Conservation (phyloP, 495 filamentous ascomycete species). For the Neurospora cerealis region DNA sequence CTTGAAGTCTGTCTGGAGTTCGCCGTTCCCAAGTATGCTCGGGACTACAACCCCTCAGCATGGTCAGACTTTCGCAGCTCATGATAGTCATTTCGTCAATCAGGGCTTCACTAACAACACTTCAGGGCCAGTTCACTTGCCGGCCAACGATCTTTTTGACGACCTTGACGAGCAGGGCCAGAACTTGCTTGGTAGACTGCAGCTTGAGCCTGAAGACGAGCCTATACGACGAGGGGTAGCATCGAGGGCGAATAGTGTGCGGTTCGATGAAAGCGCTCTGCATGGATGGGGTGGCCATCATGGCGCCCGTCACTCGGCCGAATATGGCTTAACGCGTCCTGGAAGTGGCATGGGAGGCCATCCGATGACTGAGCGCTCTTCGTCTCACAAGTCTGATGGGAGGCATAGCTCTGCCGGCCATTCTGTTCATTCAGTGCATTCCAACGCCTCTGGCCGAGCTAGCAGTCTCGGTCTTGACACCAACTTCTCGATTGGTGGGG, state of each 20-base stretch:
- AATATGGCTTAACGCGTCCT: conserved; percentile 66
- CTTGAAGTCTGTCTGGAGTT: conserved; percentile 81
- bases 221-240: conserved; percentile 69
- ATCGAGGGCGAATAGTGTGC: conserved; percentile 92
- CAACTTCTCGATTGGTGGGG: conserved; percentile 52
- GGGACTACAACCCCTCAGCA: conserved; percentile 65
- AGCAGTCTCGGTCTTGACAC: conserved; percentile 77
- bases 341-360: conserved; percentile 53
- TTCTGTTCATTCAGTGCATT: conserved; percentile 60
- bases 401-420: conserved; percentile 83
- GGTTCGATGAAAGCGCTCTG: conserved; percentile 95
- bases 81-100: background rate
- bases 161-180: conserved; percentile 73
- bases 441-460: conserved; percentile 57
- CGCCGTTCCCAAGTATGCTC: conserved; percentile 69
- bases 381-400: conserved; percentile 95
- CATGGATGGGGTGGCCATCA: conserved; percentile 80
- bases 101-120: conserved; percentile 15
- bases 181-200: conserved; percentile 61
- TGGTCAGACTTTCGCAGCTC: conserved; percentile 41
- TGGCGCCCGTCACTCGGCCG: conserved; percentile 60
- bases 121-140: conserved; percentile 63
- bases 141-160: conserved; percentile 54
- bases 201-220: conserved; percentile 72
- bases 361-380: conserved; percentile 70